phyloP scores from a whole-genome alignment of 371 early-diverging fungal genomes.

The Mortierella polycephala region DNA sequence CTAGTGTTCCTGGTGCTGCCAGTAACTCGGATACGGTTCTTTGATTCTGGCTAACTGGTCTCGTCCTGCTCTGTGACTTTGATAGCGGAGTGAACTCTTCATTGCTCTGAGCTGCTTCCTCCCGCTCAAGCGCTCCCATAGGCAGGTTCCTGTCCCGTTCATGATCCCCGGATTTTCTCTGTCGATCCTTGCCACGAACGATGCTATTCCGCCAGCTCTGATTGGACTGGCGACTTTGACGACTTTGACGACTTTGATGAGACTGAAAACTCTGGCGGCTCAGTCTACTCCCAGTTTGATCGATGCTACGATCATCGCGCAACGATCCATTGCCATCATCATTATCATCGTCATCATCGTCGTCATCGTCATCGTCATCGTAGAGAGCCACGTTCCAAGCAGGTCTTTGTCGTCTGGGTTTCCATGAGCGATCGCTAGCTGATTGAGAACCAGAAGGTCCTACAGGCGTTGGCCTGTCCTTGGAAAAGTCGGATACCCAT shows the following conservation, averaged over 20 bases:
- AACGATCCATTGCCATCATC: constrained; percentile 10
- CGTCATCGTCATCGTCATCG: constrained; percentile 42
- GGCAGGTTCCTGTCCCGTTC: neutral
- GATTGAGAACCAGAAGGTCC: too few relatives aligned
- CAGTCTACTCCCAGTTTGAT: constrained; percentile 1
- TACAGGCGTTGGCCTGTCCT: too few relatives aligned
- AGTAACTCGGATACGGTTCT: neutral
- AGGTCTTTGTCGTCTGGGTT: constrained; percentile 14
- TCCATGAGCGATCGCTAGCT: neutral
- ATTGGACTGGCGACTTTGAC: neutral
- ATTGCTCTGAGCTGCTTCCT: neutral
- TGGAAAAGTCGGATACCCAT: too few relatives aligned
- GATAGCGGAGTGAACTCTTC: constrained; percentile 14
- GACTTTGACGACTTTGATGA: neutral
- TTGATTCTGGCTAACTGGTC: too few relatives aligned
- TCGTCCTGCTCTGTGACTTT: constrained; percentile 3
- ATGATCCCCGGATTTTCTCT: neutral
- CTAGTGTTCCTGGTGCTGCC: neutral
- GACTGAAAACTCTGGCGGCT: constrained; percentile 9
- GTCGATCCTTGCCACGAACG: neutral
- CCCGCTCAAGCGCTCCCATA: constrained; percentile 25
- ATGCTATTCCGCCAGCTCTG: neutral
- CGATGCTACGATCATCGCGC: constrained; percentile 9
- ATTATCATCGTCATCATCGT: constrained; percentile 28
- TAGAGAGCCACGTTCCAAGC: constrained; percentile 48